Percentiles rank a stretch among this genome's conserved stretches.
Evolutionary conservation across 1,284 basidiomycete genomes (phyloP).

Genomic region (Ustilago lituana): DNA sequence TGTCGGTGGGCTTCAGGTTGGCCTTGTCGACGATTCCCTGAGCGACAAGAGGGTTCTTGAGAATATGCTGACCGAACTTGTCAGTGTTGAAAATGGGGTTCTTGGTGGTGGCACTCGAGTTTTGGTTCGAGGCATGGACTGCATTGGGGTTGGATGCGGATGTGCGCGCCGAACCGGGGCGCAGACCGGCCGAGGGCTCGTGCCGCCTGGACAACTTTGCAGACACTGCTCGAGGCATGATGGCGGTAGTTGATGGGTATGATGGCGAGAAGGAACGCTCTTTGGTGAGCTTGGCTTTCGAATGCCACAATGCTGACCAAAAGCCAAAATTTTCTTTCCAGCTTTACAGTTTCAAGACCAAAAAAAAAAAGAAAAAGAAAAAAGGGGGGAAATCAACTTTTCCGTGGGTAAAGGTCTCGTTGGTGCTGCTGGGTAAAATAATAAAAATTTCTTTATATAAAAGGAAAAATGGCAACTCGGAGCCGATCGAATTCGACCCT

Average conservation of each 20-base stretch:
- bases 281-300: background rate
- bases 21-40: slow-evolving; percentile 78
- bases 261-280: slow-evolving; percentile 10
- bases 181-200: slow-evolving; percentile 75
- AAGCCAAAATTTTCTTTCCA: slow-evolving; percentile 21
- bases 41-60: slow-evolving; percentile 90
- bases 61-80: slow-evolving; percentile 94
- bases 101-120: slow-evolving; percentile 61
- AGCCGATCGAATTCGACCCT: slow-evolving; percentile 6
- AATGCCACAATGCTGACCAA: background rate
- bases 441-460: no score
- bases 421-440: no score
- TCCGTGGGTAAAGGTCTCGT: no score
- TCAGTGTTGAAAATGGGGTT: slow-evolving; percentile 77
- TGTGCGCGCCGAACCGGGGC: slow-evolving; percentile 70
- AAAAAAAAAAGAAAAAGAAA: background rate
- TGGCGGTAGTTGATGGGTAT: slow-evolving; percentile 13
- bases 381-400: no score
- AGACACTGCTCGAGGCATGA: slow-evolving; percentile 90
- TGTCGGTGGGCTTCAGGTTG: slow-evolving; percentile 90
- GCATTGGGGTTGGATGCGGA: slow-evolving; percentile 47
- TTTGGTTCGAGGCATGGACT: slow-evolving; percentile 58
- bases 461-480: slow-evolving; percentile 2
- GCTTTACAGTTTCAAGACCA: no score
- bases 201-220: slow-evolving; percentile 81